Base-by-base conservation (phyloP, 345 rosid genomes). In the Brassica carinata region DNA sequence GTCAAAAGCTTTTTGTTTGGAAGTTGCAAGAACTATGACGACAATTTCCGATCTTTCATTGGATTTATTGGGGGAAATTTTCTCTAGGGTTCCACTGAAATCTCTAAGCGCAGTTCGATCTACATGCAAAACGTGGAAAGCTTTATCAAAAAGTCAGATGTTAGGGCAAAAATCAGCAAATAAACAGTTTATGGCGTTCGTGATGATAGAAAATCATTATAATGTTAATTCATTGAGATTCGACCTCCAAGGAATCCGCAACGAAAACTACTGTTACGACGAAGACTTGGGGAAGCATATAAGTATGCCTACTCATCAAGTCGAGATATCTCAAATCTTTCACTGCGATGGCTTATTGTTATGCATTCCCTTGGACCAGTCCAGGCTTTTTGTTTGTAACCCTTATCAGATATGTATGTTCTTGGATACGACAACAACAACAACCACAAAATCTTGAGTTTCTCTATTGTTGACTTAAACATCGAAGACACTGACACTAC, bases 381-480 rank as follows among this genome's bases (percentile, higher is more conserved):
- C 26, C 0, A 58, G 27, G 13, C 63, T 58, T 18, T 18, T 58
- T 23, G 63, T 58, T 6, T 58, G 63, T 18, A 58, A 58, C 13
- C 33, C 75, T 0, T 72, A 34, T 51, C 58, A n/a, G 58, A 13
- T 34, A 29, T 5, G 34, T 62, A 26, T 29, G 17, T n/a, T 63
- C 17, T 63, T 0, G 67, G 67, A 63, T 63, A 63, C 5, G 67
- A 63, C 67, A 6, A 63, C 38, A 62, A 62, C 34, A 5, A 29
- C 30, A 13, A 63, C 67, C 17, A 63, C 67, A 63, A 63, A 29
- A 63, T 63, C 57, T 51, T 51, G 58, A 51, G 58, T 51, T 51
- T 48, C 15, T 51, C 58, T 51, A 51, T 51, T n/a, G 19, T 14
- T 51, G 8, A 51, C 6, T 1, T 0, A 1, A 51, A 51, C 18